Conservation (phyloP, 495 filamentous ascomycete species). For the Aspergillus conjunctus region DNA sequence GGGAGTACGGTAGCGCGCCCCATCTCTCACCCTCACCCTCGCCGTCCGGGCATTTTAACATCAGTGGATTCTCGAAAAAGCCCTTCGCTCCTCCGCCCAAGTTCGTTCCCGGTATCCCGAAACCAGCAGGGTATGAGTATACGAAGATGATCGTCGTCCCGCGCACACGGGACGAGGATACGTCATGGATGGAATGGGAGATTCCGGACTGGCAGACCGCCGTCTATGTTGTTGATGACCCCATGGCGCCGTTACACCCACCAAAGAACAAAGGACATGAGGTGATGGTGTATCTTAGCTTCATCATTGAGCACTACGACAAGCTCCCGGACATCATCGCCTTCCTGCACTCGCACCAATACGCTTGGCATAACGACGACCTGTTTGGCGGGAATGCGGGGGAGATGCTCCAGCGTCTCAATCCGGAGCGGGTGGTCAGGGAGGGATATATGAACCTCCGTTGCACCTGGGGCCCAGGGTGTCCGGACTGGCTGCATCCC, state of each 20-base stretch:
- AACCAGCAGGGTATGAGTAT: conserved; percentile 46
- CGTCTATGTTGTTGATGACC: conserved; percentile 68
- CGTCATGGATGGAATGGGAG: conserved; percentile 60
- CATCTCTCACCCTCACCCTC: conserved; percentile 15
- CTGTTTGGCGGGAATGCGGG: conserved; percentile 52
- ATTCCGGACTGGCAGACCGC: conserved; percentile 58
- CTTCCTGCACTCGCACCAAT: conserved; percentile 70
- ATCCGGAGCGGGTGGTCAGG: conserved; percentile 53
- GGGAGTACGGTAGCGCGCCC: conserved; percentile 29
- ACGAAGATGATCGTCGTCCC: conserved; percentile 61
- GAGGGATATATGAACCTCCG: conserved; percentile 69
- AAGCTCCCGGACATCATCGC: conserved; percentile 65
- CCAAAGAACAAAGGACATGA: conserved; percentile 78
- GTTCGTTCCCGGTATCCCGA: conserved; percentile 44
- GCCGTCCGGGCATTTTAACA: conserved; percentile 29
- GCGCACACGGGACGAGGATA: conserved; percentile 56
- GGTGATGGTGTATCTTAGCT: conserved; percentile 73
- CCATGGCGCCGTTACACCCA: conserved; percentile 60
- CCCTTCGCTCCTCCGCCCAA: conserved; percentile 39
- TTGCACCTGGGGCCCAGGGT: conserved; percentile 62
- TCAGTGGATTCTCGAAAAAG: conserved; percentile 24
- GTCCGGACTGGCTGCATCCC: conserved; percentile 68
- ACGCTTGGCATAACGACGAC: conserved; percentile 66
- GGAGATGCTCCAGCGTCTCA: conserved; percentile 56
- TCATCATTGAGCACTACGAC: conserved; percentile 73